A percentile compares a stretch with the other conserved stretches of the same genome.
These are phyloP conservation scores for Vaucheria bursata DNA, from an alignment of 352 stramenopile genomes.

Conservation along the genomic window DNA sequence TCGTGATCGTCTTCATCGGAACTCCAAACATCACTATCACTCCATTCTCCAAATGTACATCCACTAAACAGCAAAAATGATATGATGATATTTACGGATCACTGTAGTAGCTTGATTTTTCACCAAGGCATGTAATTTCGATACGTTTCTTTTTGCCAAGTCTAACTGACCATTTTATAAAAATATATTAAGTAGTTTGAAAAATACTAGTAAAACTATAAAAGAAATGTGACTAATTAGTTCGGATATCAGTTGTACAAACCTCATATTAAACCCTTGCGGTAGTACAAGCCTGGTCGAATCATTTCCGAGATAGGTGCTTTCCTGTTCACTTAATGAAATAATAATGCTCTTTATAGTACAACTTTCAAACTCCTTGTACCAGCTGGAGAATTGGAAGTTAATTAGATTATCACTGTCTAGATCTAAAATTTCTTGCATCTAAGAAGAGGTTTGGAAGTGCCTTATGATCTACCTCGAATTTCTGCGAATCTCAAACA, in stretches of 20 bases:
- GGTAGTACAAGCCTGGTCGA: conserved; percentile 27
- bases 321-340: conserved; percentile 16
- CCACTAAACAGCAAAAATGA: conserved; percentile 14
- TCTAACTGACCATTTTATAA: too few species aligned
- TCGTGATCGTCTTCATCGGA: conserved; percentile 26
- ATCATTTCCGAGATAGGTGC: conserved; percentile 38
- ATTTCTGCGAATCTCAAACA: too few species aligned
- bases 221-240: background rate
- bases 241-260: background rate
- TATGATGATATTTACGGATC: too few species aligned
- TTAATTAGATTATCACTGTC: conserved; percentile 20
- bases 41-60: conserved; percentile 12
- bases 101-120: too few species aligned
- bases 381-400: conserved; percentile 39
- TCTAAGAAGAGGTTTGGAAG: too few species aligned
- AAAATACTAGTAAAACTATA: background rate
- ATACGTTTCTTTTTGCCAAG: too few species aligned
- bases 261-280: conserved; percentile 21
- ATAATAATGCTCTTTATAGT: conserved; percentile 23
- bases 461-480: too few species aligned
- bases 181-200: too few species aligned
- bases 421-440: background rate
- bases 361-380: conserved; percentile 24
- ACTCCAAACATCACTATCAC: conserved; percentile 37
- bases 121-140: too few species aligned